Conservation (phyloP, 2,329 filamentous ascomycete species). For the Penicillium aurantiogriseum region DNA sequence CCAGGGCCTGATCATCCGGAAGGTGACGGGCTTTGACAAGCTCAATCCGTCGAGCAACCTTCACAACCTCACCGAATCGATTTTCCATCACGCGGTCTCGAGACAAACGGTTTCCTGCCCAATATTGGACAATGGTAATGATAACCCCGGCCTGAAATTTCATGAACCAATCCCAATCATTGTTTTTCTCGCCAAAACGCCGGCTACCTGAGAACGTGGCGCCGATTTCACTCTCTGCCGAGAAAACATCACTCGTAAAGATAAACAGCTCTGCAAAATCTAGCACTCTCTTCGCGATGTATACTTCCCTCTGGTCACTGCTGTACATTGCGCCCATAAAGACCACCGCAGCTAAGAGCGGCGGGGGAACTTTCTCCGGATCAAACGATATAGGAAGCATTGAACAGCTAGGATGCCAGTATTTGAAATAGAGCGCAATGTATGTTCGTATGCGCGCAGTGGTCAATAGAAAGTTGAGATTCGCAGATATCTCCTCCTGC, state of each 20-base stretch:
- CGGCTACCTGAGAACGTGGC: slow-evolving; percentile 30
- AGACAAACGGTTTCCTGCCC: slow-evolving; percentile 41
- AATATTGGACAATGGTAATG: slow-evolving; percentile 45
- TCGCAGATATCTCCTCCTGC: slow-evolving; percentile 41
- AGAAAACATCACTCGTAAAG: slow-evolving; percentile 45
- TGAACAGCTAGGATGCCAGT: slow-evolving; percentile 47
- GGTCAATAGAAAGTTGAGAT: slow-evolving; percentile 42
- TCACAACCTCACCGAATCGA: slow-evolving; percentile 45
- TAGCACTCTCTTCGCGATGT: slow-evolving; percentile 40
- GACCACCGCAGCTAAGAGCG: slow-evolving; percentile 42
- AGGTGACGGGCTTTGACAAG: slow-evolving; percentile 41
- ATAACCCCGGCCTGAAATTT: slow-evolving; percentile 46
- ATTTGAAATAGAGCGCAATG: slow-evolving; percentile 44
- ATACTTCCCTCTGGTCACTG: slow-evolving; percentile 38
- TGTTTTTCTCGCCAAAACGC: slow-evolving; percentile 22
- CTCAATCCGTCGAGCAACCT: slow-evolving; percentile 42
- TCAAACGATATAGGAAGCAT: slow-evolving; percentile 47
- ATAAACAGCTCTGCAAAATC: slow-evolving; percentile 47
- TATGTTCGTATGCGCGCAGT: slow-evolving; percentile 44
- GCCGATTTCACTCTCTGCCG: slow-evolving; percentile 41
- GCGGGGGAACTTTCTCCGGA: slow-evolving; percentile 35
- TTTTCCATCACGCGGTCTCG: slow-evolving; percentile 45
- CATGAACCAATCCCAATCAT: slow-evolving; percentile 40
- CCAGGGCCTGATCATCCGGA: slow-evolving; percentile 38
- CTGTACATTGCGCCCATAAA: slow-evolving; percentile 50